These are phyloP conservation scores for Kodamaea fukazawae DNA, from an alignment of 805 yeast genomes.

Conservation along the genomic window DNA sequence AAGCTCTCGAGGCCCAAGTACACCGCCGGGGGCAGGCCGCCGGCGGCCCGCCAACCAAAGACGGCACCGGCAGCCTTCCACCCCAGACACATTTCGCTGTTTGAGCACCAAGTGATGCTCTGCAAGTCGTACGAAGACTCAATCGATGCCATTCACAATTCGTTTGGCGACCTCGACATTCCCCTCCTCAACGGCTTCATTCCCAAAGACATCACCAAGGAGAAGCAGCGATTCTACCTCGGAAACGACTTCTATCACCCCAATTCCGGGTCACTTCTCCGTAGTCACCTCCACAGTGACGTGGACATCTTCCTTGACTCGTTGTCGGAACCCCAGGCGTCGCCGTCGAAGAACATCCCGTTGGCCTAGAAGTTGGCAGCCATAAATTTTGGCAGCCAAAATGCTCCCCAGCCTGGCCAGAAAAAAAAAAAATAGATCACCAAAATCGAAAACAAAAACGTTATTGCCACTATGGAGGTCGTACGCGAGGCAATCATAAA, in stretches of 20 bases:
- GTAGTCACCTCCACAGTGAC: conserved; percentile 11
- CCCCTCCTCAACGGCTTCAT: conserved; percentile 22
- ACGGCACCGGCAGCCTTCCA: too few relatives aligned
- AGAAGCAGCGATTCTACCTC: conserved; percentile 18
- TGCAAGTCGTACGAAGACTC: conserved; percentile 18
- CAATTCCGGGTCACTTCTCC: conserved; percentile 2
- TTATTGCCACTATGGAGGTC: conserved; percentile 16
- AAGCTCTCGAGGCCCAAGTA: too few relatives aligned
- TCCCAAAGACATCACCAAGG: conserved; percentile 24
- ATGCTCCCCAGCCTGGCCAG: too few relatives aligned
- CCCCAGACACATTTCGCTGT: conserved; percentile 4
- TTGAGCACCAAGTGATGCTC: conserved; percentile 17
- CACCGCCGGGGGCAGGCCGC: too few relatives aligned
- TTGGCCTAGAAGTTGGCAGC: conserved; percentile 2
- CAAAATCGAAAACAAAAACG: neutral
- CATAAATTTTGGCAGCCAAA: neutral
- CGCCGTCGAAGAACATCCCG: conserved; percentile 9
- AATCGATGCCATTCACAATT: conserved; percentile 16
- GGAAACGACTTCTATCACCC: conserved; percentile 9
- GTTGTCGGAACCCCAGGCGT: conserved; percentile 10
- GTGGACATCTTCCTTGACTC: conserved; percentile 25
- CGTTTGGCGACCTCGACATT: conserved; percentile 21
- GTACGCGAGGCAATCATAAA: conserved; percentile 13
- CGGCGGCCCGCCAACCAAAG: too few relatives aligned
- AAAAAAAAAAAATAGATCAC: neutral